Percentiles rank a stretch among this genome's conserved stretches.
Conservation (phyloP, 1,139 yeast species). For the Hansenula sp. region DNA sequence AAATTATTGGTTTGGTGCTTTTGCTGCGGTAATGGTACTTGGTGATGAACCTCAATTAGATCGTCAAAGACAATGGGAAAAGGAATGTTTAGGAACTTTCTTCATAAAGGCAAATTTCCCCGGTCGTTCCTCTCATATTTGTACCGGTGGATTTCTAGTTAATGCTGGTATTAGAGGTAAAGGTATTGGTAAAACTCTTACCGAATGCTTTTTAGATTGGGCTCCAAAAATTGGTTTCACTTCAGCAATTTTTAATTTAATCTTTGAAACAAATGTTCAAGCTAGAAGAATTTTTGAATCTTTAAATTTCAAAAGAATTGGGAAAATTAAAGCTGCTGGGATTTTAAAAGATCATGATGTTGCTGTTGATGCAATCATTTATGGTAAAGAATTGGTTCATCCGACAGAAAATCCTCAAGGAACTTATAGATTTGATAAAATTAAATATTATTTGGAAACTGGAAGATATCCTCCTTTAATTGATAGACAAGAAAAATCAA, state of each 20-base stretch:
- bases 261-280: slow-evolving; percentile 84
- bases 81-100: slow-evolving; percentile 84
- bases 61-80: slow-evolving; percentile 75
- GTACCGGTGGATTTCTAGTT: slow-evolving; percentile 84
- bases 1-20: slow-evolving; percentile 77
- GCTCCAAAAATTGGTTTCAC: slow-evolving; percentile 86
- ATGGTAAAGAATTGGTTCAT: slow-evolving; percentile 49
- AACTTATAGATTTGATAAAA: slow-evolving; percentile 60
- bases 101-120: slow-evolving; percentile 86
- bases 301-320: slow-evolving; percentile 73
- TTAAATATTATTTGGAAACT: slow-evolving; percentile 74
- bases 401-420: slow-evolving; percentile 12
- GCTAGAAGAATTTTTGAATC: slow-evolving; percentile 78
- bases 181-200: slow-evolving; percentile 83
- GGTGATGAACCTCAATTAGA: slow-evolving; percentile 65
- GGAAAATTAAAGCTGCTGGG: slow-evolving; percentile 81
- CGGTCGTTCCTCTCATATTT: slow-evolving; percentile 90
- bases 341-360: slow-evolving; percentile 77
- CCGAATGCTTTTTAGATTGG: slow-evolving; percentile 86
- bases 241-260: slow-evolving; percentile 77
- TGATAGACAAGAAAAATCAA: slow-evolving; percentile 77
- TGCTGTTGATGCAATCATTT: slow-evolving; percentile 79
- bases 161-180: slow-evolving; percentile 92
- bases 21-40: slow-evolving; percentile 82
- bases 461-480: slow-evolving; percentile 85